Evolutionary conservation across 2,329 filamentous ascomycete genomes (phyloP).

Genomic region (Fusarium sp.): DNA sequence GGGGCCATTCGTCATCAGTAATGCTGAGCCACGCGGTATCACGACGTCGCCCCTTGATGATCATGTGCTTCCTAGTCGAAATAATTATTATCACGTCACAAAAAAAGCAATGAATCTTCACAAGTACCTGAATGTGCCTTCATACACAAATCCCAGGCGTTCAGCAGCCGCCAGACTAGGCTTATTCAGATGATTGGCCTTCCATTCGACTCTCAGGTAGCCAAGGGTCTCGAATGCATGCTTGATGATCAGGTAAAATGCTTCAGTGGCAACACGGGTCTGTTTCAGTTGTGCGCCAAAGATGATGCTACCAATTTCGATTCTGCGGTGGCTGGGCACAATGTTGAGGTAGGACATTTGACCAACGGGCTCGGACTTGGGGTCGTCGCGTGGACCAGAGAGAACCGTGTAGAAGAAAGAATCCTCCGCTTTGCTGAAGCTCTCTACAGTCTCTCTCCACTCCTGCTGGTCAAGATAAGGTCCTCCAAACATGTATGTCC

Average conservation of each 20-base stretch:
- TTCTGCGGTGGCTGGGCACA: constrained; percentile 60
- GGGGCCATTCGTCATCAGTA: constrained; percentile 70
- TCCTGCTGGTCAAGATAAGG: constrained; percentile 41
- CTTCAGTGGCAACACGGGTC: constrained; percentile 70
- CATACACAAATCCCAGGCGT: constrained; percentile 71
- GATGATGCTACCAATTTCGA: constrained; percentile 72
- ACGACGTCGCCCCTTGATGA: constrained; percentile 68
- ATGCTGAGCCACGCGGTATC: constrained; percentile 75
- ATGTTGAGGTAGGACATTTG: constrained; percentile 63
- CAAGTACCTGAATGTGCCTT: constrained; percentile 69
- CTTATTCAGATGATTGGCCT: constrained; percentile 70
- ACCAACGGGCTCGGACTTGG: constrained; percentile 57
- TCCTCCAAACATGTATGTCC: constrained; percentile 54
- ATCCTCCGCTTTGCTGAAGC: constrained; percentile 51
- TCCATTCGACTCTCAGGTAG: constrained; percentile 75
- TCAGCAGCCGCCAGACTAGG: constrained; percentile 68
- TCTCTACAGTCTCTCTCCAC: constrained; percentile 39
- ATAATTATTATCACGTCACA: neutral
- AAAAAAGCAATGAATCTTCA: fast-evolving
- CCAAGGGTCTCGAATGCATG: constrained; percentile 67
- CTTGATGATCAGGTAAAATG: constrained; percentile 68
- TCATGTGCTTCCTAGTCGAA: constrained; percentile 66
- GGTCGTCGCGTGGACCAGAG: constrained; percentile 48
- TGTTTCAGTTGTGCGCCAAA: constrained; percentile 66
- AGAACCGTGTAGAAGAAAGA: constrained; percentile 63